phyloP scores from a whole-genome alignment of 768 basidiomycete genomes.

The Crepidotus variabilis region DNA sequence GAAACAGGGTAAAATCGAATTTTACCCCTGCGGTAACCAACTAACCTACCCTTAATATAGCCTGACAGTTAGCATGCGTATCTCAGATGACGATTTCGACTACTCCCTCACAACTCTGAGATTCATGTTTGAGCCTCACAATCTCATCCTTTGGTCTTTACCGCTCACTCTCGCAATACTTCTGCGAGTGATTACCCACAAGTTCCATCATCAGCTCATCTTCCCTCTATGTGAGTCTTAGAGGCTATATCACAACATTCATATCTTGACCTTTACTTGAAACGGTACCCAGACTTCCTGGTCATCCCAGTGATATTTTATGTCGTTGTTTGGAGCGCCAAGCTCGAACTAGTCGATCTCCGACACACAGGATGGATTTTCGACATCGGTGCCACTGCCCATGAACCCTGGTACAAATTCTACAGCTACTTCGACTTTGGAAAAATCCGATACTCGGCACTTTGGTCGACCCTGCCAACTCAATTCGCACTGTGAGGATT shows the following conservation, averaged over 20 bases:
- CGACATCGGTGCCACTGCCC: slow-evolving; percentile 45
- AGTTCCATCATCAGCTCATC: slow-evolving; percentile 82
- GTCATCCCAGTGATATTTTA: slow-evolving; percentile 85
- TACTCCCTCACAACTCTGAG: slow-evolving; percentile 63
- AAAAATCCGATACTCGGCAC: slow-evolving; percentile 51
- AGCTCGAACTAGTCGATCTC: slow-evolving; percentile 55
- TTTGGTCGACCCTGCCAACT: slow-evolving; percentile 87
- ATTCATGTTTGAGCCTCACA: slow-evolving; percentile 63
- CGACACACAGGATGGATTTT: slow-evolving; percentile 83
- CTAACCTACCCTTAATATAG: slow-evolving; percentile 29
- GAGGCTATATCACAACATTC: not conserved
- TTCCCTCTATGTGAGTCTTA: slow-evolving; percentile 76
- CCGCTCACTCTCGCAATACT: slow-evolving; percentile 75
- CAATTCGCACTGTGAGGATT: slow-evolving; percentile 80
- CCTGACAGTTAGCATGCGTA: slow-evolving; percentile 78
- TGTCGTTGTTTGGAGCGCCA: slow-evolving; percentile 60
- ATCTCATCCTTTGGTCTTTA: slow-evolving; percentile 73
- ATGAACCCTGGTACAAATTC: slow-evolving; percentile 77
- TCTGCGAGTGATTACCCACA: slow-evolving; percentile 75
- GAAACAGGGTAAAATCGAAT: slow-evolving; percentile 66
- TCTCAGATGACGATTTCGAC: slow-evolving; percentile 74
- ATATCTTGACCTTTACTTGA: not conserved
- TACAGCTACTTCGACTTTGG: slow-evolving; percentile 55
- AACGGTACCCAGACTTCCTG: slow-evolving; percentile 59
- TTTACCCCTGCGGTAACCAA: not conserved